phyloP scores from a whole-genome alignment of 345 rosid species.

The Erodium maritimum region DNA sequence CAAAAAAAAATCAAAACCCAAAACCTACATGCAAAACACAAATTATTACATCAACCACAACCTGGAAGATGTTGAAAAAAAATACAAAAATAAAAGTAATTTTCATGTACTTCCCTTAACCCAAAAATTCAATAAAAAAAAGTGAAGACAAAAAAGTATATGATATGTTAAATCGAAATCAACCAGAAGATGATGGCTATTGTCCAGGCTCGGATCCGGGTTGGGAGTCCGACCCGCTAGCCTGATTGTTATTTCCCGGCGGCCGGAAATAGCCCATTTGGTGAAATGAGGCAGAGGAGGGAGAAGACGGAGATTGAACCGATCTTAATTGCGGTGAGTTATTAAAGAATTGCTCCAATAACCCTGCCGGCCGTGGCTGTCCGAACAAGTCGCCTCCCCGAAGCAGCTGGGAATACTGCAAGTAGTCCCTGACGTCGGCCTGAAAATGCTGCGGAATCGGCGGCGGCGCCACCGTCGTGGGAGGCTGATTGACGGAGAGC shows the following conservation, averaged over 20 bases:
- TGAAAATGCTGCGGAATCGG: background rate
- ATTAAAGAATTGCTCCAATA: no score
- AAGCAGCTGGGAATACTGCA: conserved; percentile 37
- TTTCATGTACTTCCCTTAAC: no score
- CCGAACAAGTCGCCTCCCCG: conserved; percentile 17
- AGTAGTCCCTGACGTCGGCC: conserved; percentile 23
- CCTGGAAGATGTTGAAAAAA: no score
- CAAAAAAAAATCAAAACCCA: no score
- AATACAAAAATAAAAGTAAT: no score
- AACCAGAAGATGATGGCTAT: conserved; percentile 23
- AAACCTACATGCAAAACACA: no score
- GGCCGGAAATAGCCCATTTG: conserved; percentile 12
- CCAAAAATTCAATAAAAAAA: background rate
- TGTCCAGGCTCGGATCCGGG: conserved; percentile 27
- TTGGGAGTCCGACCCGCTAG: conserved; percentile 18
- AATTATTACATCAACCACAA: no score
- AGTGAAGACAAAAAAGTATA: background rate
- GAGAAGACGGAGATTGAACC: conserved; percentile 12
- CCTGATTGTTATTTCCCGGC: conserved; percentile 12
- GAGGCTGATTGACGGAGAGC: no score
- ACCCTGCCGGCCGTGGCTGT: no score
- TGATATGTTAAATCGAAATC: background rate
- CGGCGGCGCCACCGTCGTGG: background rate
- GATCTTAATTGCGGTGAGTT: conserved; percentile 5
- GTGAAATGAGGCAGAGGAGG: conserved; percentile 17